Base-by-base conservation (phyloP, 2,329 filamentous ascomycete species). In the Claviceps digitariae region DNA sequence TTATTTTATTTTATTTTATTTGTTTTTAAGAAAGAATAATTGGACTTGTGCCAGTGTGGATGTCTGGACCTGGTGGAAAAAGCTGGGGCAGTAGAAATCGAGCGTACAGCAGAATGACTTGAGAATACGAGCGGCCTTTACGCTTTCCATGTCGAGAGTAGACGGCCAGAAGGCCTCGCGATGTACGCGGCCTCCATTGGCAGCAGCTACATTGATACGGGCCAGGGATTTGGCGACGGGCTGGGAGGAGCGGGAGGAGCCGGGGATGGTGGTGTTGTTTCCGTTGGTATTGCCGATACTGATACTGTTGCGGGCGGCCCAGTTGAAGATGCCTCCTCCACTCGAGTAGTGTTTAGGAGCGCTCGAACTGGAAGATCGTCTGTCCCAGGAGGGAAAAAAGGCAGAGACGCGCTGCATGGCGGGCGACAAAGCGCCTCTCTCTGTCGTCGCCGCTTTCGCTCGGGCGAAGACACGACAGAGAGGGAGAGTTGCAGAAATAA, bases 121-220 rank as follows among this genome's bases (percentile, higher is more conserved):
- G 51, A 96, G 70, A 57, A 95, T 95, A 54, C 89, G 78, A 55
- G 90, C 89, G 48, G 90, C 87, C 72, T 95, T 95, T 70, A 95
- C 88, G 68, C 86, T 87, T 74, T 96, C 90, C 60, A 86, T 84
- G 66, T 95, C 90, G 51, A 95, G 74, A 1, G 84, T 86, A 34
- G 86, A 85, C 3, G 89, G 89, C 87, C 87, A 93, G 63, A 91
- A 91, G 25, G 86, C 83, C 66, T 94, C 87, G 31, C 67, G 63
- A 48, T 69, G 66, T 29, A 69, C 61, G 27, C 63, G 62, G 55
- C 55, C 59, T 50, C 50, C 59, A 55, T 68, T 69, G 54, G 68
- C 66, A 40, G 63, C 63, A 23, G 61, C 58, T 20, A 64, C 63
- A 57, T 70, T 67, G 60, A 70, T 67, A 51, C 60, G 66, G 54